Evolutionary conservation across 106 monocot species (phyloP), one percentile per base, ranked within the genome.

Genomic region (Dioscorea zingiberensis): DNA sequence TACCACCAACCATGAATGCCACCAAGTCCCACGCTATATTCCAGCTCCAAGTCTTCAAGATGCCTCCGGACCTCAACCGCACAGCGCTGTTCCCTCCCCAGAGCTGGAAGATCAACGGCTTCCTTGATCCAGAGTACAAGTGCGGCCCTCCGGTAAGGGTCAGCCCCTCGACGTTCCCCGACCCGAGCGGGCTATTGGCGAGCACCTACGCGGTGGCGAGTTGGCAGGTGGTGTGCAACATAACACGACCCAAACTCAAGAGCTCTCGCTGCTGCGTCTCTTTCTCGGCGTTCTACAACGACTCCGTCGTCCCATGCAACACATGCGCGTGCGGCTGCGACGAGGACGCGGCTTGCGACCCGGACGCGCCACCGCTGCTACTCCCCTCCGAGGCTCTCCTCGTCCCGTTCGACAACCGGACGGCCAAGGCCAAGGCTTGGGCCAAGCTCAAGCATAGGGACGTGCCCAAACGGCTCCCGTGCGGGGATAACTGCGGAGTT

Each of bases 261-360:
- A 19, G 44, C 24, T 67, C 84, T 0, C 75, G 80, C 18, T 98
- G 98, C 73, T 98, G 98, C 69, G 93, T 98, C 60, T 93, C 98
- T 74, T 93, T 86, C 86, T 98, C 98, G 0, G 86, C 93, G 22
- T 98, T 73, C 84, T 98, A 84, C 86, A 93, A 93, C 69, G 89
- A 84, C 57, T 98, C 98, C 2, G 84, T 82, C 19, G 48, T 98
- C n/a, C 92, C 98, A 1, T 98, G 92, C 82, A 56, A 23, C 69
- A 93, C 93, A 10, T 98, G 98, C 67, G 89, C 98, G 10, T 98
- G 98, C 54, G 98, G 98, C 7, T 98, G 98, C 73, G 48, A 75
- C 12, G 73, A 65, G 55, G 58, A 26, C 12, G 19, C 67, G 0
- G 27, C 81, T 14, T 98, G 98, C 70, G 73, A 98, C 53, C 58